Evolutionary conservation across 2,329 filamentous ascomycete genomes (phyloP).

Genomic region (Alternaria longipes): DNA sequence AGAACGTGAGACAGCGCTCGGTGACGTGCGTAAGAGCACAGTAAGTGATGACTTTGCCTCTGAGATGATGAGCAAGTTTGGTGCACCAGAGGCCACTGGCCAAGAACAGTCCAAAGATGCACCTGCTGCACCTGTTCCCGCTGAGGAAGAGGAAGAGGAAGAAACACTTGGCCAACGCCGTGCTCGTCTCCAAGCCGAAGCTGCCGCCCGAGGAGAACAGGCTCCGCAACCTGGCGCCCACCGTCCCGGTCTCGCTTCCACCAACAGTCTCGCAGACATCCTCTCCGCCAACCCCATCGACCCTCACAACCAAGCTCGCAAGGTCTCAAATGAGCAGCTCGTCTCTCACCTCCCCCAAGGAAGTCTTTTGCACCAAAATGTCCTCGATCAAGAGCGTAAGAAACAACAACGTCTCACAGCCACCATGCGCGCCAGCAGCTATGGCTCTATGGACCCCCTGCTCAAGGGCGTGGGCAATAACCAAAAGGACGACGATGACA

Average conservation of each 20-base stretch:
- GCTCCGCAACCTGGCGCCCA: constrained; percentile 26
- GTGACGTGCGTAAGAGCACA: constrained; percentile 55
- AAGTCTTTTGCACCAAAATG: constrained; percentile 53
- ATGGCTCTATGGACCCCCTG: constrained; percentile 41
- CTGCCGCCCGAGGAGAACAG: constrained; percentile 59
- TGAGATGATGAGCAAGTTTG: constrained; percentile 68
- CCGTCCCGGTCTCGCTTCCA: constrained; percentile 52
- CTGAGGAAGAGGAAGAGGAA: constrained; percentile 62
- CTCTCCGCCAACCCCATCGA: constrained; percentile 64
- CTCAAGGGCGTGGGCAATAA: constrained; percentile 35
- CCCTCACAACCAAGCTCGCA: constrained; percentile 44
- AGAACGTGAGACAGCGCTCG: constrained; percentile 56
- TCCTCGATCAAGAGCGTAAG: constrained; percentile 48
- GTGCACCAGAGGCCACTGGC: constrained; percentile 28
- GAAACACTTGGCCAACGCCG: constrained; percentile 83
- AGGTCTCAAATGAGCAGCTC: constrained; percentile 48
- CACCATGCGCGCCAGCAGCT: constrained; percentile 45
- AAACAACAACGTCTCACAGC: constrained; percentile 48
- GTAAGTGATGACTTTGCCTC: constrained; percentile 73
- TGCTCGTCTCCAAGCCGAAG: constrained; percentile 75
- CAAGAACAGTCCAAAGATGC: constrained; percentile 28
- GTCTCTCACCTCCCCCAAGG: constrained; percentile 48
- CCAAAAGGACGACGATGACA: constrained; percentile 39
- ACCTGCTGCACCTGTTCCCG: constrained; percentile 36
- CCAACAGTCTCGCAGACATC: constrained; percentile 69